Conservation (phyloP, 352 stramenopile species). For the Pythium monospermum region DNA sequence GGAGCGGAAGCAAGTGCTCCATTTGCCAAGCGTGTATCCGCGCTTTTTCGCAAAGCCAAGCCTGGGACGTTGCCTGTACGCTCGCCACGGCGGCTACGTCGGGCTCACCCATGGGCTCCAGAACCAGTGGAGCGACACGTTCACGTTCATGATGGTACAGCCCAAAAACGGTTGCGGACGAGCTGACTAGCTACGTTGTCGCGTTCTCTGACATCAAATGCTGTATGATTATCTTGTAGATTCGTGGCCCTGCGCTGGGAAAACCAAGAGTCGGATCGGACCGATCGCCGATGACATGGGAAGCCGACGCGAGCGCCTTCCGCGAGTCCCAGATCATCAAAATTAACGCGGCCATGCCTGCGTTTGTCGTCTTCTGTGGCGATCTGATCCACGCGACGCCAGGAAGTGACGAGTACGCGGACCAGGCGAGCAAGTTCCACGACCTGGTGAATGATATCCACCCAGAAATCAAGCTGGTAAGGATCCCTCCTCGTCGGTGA, state of each 20-base stretch:
- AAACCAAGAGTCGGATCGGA: no score
- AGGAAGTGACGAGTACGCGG: slow-evolving; percentile 32
- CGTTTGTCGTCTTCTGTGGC: slow-evolving; percentile 66
- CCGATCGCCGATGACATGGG: slow-evolving; percentile 20
- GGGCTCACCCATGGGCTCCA: slow-evolving; percentile 66
- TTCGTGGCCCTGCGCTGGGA: slow-evolving; percentile 47
- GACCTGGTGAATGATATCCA: slow-evolving; percentile 57
- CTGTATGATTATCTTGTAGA: slow-evolving; percentile 23
- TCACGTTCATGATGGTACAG: slow-evolving; percentile 63
- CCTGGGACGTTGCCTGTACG: slow-evolving; percentile 55
- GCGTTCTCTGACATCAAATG: no score
- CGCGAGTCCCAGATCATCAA: slow-evolving; percentile 29
- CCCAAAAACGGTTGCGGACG: no score
- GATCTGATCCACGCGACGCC: slow-evolving; percentile 45
- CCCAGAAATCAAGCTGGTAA: slow-evolving; percentile 53
- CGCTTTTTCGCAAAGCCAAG: slow-evolving; percentile 57
- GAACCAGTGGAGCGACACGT: slow-evolving; percentile 67
- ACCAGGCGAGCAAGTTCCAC: slow-evolving; percentile 51
- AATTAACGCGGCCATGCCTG: slow-evolving; percentile 46
- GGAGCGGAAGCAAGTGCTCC: slow-evolving; percentile 63
- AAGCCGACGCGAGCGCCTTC: slow-evolving; percentile 37
- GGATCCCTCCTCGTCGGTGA: background rate
- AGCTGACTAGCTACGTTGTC: no score
- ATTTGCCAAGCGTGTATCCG: slow-evolving; percentile 64
- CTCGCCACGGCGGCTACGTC: slow-evolving; percentile 45